Base-by-base conservation (phyloP, 1,139 yeast genomes). In the Pichia terricola region DNA sequence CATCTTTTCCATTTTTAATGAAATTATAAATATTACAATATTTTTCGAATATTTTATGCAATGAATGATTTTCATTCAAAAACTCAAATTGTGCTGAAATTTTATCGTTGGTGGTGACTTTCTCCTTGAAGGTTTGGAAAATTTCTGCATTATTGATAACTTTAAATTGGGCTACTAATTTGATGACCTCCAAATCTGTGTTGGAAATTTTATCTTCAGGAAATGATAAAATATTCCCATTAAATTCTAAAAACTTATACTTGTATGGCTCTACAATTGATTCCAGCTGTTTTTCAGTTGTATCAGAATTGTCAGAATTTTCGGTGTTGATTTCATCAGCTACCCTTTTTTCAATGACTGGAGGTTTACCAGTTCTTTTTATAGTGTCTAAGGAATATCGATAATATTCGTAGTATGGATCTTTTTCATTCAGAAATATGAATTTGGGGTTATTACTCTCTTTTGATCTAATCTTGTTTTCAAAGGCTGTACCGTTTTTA, bases 401-500 rank as follows among this genome's bases (percentile, higher is more conserved):
- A 58, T 83, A 88, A 58, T 76, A 85, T 3, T 62, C 63, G 57
- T 82, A 62, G 57, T 74, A 77, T 26, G 78, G 73, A 59, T 83
- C 75, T 8, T 64, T 66, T 1, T 68, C 68, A 25, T 69, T 62
- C 10, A 87, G 61, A 57, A 88, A 88, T 28, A 73, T 65, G 58
- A 87, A 87, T 59, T 81, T 79, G 30, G 69, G 67, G 46, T 71
- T 73, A 27, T 63, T 63, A 33, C 65, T 60, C 48, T 75, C 79
- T 34, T 65, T 65, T 38, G 66, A 65, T 31, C 63, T 65, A 43
- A 87, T 70, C 46, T 86, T 67, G 5, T 70, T 68, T 54, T 81
- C 94, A 62, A 87, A 84, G 8, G 69, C 63, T 34, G 55, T 59
- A 0, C 95, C 96, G 57, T 85, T 83, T 51, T 84, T 71, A 32